Evolutionary conservation across 805 yeast species (phyloP), one percentile per base, ranked within the genome.

Genomic region (Dipodascopsis tothii): DNA sequence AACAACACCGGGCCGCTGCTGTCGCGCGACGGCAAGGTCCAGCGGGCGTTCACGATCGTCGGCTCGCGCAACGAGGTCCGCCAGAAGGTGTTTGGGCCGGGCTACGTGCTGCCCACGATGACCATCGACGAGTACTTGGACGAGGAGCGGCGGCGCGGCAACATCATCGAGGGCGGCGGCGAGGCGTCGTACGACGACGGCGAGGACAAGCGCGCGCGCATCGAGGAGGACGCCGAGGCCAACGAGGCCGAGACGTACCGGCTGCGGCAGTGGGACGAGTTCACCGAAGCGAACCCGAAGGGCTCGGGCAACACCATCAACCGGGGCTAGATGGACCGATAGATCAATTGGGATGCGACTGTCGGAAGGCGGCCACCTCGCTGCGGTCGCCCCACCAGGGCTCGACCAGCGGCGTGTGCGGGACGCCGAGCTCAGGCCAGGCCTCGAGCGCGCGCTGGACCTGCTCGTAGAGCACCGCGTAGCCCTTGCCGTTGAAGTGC

Each of bases 81-180:
- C 45, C 66, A 70, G 25, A 75, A 80, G 55, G 96, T 88, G 0
- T 78, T 75, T 54, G 96, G 96, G 1, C 85, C 94, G 2, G 98
- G 96, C 1, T 96, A 92, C 63, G 78, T 73, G 21, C 70, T 90
- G 22, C 98, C 98, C 2, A 85, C 96, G 0, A 85, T 92, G 92
- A 70, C 95, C 0, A 87, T 92, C 0, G 98, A 92, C 52, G 96
- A 92, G 55, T 80, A 83, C 48, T 68, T 92, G 41, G 94, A 87
- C 38, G 78, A 85, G 54, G 98, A 92, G 60, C 68, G 84, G 50
- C 78, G 79, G 17, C 79, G 83, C 56, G 96, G 96, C 2, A 88
- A 90, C 44, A 82, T 88, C 71, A 55, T 63, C 17, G 49, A 59
- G 37, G 68, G 67, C 6, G 62, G 60, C 16, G 52, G 51, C 3